These are phyloP conservation scores for Botrytis cinerea DNA, from an alignment of 2,329 filamentous ascomycete species.

Conservation along the genomic window DNA sequence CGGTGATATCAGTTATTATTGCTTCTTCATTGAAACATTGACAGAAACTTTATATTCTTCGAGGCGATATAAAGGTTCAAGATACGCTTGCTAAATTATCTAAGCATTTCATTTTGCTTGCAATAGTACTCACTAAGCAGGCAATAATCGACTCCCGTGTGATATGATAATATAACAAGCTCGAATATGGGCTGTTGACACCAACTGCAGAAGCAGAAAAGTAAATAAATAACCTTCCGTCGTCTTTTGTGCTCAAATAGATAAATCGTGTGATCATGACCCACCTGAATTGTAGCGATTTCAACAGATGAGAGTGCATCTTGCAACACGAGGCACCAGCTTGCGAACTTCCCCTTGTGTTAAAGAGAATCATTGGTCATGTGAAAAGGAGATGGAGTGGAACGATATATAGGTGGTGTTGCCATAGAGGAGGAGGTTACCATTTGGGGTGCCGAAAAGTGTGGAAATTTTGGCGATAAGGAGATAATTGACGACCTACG, in stretches of 20 bases:
- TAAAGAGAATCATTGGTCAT: rapidly evolving
- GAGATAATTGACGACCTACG: background rate
- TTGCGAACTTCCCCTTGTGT: background rate
- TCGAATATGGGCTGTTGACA: background rate
- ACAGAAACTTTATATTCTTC: background rate
- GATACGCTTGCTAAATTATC: background rate
- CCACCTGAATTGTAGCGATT: background rate
- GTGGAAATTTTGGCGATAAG: background rate
- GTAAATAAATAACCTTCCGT: background rate
- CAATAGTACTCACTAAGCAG: background rate
- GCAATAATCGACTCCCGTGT: background rate
- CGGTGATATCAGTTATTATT: background rate
- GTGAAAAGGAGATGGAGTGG: background rate
- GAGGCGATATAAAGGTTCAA: background rate
- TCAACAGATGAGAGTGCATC: background rate
- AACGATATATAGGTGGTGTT: background rate
- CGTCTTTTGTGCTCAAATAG: background rate
- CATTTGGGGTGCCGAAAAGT: background rate
- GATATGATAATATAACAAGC: background rate
- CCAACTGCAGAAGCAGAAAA: background rate
- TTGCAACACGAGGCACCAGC: background rate
- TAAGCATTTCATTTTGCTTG: background rate
- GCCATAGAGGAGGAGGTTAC: background rate
- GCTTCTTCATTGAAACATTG: background rate
- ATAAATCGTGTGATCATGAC: background rate